Evolutionary conservation across 345 rosid genomes (phyloP), one percentile per base, ranked within the genome.

Genomic region (Lagerstroemia speciosa): DNA sequence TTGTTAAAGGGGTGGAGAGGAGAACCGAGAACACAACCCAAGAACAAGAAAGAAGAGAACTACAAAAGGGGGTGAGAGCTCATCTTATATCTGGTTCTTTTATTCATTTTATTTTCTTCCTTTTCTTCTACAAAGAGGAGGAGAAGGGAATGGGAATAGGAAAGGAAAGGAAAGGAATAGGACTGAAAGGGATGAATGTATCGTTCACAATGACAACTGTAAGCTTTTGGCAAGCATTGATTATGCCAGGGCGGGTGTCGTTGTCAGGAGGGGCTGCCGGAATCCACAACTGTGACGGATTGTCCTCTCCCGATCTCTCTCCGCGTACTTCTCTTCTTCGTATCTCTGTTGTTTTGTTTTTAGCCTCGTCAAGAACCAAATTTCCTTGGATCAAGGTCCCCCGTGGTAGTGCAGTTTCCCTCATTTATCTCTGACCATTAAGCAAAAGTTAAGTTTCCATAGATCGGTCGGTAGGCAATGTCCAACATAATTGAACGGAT

Each of bases 331-430:
- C 46, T 41, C 17, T 41, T 15, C 14, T 41, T 11, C 46, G n/a
- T n/a, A n/a, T 41, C 3, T 41, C 11, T 41, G 46, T 41, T 41
- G 0, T 9, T 15, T 5, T 6, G 2, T 15, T 9, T 41, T 41
- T 2, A 2, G 15, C 16, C 14, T 10, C n/a, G n/a, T n/a, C n/a
- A n/a, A n/a, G n/a, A n/a, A n/a, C n/a, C n/a, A n/a, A n/a, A n/a
- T n/a, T n/a, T n/a, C n/a, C n/a, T 87, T 82, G 19, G 78, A 81
- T 89, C 89, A 78, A 73, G 99, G 98, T 40, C 64, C 72, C 99
- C 99, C n/a, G n/a, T n/a, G n/a, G n/a, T n/a, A n/a, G n/a, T n/a
- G n/a, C n/a, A n/a, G n/a, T n/a, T n/a, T n/a, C n/a, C n/a, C n/a
- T n/a, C n/a, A n/a, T n/a, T n/a, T n/a, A n/a, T n/a, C n/a, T n/a